These are phyloP conservation scores for Mycena capillaripes DNA, from an alignment of 768 basidiomycete species.

Conservation along the genomic window DNA sequence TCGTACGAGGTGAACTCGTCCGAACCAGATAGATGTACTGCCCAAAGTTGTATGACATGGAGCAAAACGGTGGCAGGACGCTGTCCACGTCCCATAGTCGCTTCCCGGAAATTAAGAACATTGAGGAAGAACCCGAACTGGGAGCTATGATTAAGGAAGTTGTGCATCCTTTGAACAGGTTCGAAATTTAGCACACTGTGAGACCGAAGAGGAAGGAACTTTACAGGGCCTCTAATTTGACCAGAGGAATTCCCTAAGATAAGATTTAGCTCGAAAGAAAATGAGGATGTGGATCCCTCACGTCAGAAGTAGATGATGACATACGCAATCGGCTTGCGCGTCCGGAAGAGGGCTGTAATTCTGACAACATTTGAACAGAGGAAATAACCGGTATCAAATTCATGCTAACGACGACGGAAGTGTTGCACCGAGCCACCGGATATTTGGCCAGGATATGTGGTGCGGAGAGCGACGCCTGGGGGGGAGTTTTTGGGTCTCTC, in stretches of 20 bases:
- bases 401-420: neutral
- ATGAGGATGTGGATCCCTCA: neutral
- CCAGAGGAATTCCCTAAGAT: slow-evolving; percentile 15
- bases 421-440: slow-evolving; percentile 3
- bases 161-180: slow-evolving; percentile 21
- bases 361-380: neutral
- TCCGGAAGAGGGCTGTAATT: neutral
- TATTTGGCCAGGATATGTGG: slow-evolving; percentile 38
- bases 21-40: neutral
- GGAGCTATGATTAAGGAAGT: slow-evolving; percentile 9
- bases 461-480: slow-evolving; percentile 39
- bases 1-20: neutral
- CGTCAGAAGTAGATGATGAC: neutral
- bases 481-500: slow-evolving; percentile 42
- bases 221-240: slow-evolving; percentile 32
- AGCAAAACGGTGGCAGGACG: slow-evolving; percentile 3
- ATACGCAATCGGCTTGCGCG: neutral
- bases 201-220: neutral
- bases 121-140: slow-evolving; percentile 6
- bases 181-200: neutral
- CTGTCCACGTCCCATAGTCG: neutral
- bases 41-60: neutral
- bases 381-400: neutral
- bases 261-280: too few relatives aligned
- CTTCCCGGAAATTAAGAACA: neutral